Percentiles rank a stretch among this genome's conserved stretches.
Conservation (phyloP, 805 yeast species). For the Wickerhamiella sorbophila region DNA sequence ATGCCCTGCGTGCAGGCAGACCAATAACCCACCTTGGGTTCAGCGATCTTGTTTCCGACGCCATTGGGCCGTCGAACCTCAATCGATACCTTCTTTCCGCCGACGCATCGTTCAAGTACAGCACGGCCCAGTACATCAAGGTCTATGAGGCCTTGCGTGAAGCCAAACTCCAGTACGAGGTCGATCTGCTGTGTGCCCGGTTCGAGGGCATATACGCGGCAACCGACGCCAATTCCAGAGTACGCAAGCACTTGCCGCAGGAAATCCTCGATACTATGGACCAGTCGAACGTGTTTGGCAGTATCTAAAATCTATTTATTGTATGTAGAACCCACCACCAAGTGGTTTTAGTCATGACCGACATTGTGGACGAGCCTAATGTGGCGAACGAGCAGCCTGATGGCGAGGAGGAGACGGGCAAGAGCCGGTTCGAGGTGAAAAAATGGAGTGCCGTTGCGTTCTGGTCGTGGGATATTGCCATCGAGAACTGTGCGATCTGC, state of each 20-base stretch:
- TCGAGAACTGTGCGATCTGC: constrained; percentile 96
- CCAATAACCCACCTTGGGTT: constrained; percentile 17
- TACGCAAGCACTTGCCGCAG: no score
- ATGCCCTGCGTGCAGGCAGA: constrained; percentile 8
- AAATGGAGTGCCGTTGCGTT: constrained; percentile 99
- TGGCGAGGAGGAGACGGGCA: constrained; percentile 5
- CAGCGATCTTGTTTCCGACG: constrained; percentile 16
- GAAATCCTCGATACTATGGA: no score
- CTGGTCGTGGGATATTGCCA: constrained; percentile 97
- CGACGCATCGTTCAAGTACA: constrained; percentile 18
- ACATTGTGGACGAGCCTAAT: not conserved
- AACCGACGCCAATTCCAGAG: not conserved
- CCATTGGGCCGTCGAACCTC: constrained; percentile 15
- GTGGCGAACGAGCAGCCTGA: not conserved
- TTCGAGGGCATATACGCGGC: not conserved
- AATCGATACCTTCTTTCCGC: constrained; percentile 13
- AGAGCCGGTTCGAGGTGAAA: constrained; percentile 63
- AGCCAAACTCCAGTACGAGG: constrained; percentile 14
- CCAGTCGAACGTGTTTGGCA: no score
- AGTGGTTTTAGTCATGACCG: not conserved
- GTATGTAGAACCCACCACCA: no score
- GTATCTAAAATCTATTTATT: no score
- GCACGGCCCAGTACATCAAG: constrained; percentile 18
- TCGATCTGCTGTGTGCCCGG: constrained; percentile 2
- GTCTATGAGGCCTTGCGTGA: constrained; percentile 15